Base-by-base conservation (phyloP, 2,329 filamentous ascomycete genomes). In the Xylariaceae sp. region DNA sequence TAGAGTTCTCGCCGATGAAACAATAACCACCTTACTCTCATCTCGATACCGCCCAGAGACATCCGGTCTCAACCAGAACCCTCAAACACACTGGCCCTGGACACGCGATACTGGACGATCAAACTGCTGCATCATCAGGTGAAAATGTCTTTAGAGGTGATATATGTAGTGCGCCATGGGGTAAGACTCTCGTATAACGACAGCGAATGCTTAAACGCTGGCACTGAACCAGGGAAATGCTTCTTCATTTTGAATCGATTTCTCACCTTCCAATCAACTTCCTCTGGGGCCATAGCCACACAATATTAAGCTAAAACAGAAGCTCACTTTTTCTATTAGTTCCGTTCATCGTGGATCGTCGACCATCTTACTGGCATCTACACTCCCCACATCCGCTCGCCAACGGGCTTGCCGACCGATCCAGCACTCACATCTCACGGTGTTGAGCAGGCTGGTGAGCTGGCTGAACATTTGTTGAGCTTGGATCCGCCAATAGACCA, bases 301-400 rank as follows among this genome's bases (percentile, higher is more conserved):
- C 32, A 53, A n/a, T 26, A 15, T 43, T 50, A 36, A 43, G 32
- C 22, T 41, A 34, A 54, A 52, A 59, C 47, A 43, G 15, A 40
- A 51, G 58, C 65, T 66, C 59, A 66, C 57, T 55, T 49, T 47
- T 53, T 42, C 46, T 49, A n/a, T 40, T 70, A 95, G 92, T 96
- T 95, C 72, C 90, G 94, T 58, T 86, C 88, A 60, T 91, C 88
- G 69, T 97, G 92, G 90, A 83, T 83, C 41, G 89, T 97, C 56
- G 86, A 97, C 72, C 83, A 85, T 43, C 74, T 79, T 57, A 92
- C 89, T 36, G 92, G 94, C 49, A 79, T 79, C 63, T 97, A 97
- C 75, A 81, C 80, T 50, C 77, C 87, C 21, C 78, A 77, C 54
- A 83, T 94, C 61, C 83, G 80, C 40, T 90, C 89, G 36, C 92